Evolutionary conservation across 495 filamentous ascomycete genomes (phyloP).

Genomic region (Patellaria atrata): DNA sequence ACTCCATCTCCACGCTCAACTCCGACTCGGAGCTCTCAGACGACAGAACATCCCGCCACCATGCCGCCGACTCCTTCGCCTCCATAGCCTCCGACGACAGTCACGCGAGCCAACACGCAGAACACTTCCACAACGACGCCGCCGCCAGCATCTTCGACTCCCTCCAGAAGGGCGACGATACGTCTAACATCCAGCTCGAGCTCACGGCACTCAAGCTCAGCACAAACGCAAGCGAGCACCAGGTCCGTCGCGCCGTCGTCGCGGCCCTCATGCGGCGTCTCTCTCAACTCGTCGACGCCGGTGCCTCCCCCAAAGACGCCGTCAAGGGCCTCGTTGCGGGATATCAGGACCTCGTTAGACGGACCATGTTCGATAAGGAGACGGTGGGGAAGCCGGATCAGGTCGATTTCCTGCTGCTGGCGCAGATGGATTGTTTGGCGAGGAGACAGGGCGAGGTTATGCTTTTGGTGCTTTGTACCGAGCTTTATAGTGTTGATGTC

Average conservation of each 20-base stretch:
- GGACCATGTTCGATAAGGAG: conserved; percentile 43
- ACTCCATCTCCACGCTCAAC: conserved; percentile 64
- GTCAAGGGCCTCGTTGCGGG: conserved; percentile 44
- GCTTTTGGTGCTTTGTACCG: conserved; percentile 60
- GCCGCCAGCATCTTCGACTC: conserved; percentile 71
- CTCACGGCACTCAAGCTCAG: conserved; percentile 79
- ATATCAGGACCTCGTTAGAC: conserved; percentile 43
- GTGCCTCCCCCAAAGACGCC: conserved; percentile 38
- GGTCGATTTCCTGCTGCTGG: conserved; percentile 64
- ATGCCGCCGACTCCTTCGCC: conserved; percentile 37
- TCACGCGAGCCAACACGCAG: conserved; percentile 32
- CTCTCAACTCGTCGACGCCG: conserved; percentile 50
- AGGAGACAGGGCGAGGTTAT: conserved; percentile 42
- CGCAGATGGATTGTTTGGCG: conserved; percentile 64
- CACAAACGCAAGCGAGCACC: conserved; percentile 73
- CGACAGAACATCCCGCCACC: conserved; percentile 19
- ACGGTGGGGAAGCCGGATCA: conserved; percentile 53
- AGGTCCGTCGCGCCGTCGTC: conserved; percentile 74
- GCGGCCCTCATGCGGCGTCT: conserved; percentile 74
- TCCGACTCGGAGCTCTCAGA: conserved; percentile 28
- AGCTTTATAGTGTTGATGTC: conserved; percentile 70
- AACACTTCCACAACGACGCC: conserved; percentile 76
- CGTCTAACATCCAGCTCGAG: conserved; percentile 80
- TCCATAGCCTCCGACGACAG: conserved; percentile 45
- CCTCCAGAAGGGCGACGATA: conserved; percentile 53